Base-by-base conservation (phyloP, 1,284 basidiomycete genomes). In the Sphagnurus paluster region DNA sequence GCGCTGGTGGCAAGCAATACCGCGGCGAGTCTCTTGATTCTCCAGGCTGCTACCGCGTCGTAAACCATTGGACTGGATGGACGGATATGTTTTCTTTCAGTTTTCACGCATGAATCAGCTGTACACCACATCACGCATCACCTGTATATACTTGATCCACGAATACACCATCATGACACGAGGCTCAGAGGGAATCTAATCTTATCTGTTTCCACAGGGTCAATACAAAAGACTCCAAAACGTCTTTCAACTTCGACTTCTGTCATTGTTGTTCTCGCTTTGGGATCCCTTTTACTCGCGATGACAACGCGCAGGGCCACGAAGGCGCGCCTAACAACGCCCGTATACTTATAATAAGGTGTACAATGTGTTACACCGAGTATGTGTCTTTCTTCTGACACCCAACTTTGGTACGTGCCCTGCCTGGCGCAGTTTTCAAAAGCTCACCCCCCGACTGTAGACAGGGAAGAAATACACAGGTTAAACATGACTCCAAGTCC, bases 11-110 rank as follows among this genome's bases (percentile, higher is more conserved):
- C 79, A 3, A 71, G 70, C 7, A 69, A 70, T 26, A 66, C 69
- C 7, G 61, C 68, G 43, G 79, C 80, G 2, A 82, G 78, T 56
- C 68, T 86, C 58, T 58, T 89, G 29, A 76, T 89, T 3, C 59
- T 85, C 42, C 86, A 89, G 60, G 79, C 82, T 29, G 62, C 65
- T 16, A 39, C 38, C 2, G 10, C 24, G 8, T 24, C 38, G n/a
- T 39, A 26, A 39, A 28, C 7, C 5, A n/a, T 8, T 9, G 24
- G 14, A 20, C 2, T 19, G 10, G 26, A 20, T 30, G 19, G 28
- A 30, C 7, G 28, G 14, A 32, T 32, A n/a, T 8, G 13, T 32
- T 32, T 5, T 32, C 11, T 33, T 33, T n/a, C 4, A 26, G 11
- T 26, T 26, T 6, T n/a, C 3, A n/a, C 13, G 17, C 30, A 14